Evolutionary conservation across 225 moss, liverwort and hornwort genomes (phyloP).

Genomic region (Asterella californica): DNA sequence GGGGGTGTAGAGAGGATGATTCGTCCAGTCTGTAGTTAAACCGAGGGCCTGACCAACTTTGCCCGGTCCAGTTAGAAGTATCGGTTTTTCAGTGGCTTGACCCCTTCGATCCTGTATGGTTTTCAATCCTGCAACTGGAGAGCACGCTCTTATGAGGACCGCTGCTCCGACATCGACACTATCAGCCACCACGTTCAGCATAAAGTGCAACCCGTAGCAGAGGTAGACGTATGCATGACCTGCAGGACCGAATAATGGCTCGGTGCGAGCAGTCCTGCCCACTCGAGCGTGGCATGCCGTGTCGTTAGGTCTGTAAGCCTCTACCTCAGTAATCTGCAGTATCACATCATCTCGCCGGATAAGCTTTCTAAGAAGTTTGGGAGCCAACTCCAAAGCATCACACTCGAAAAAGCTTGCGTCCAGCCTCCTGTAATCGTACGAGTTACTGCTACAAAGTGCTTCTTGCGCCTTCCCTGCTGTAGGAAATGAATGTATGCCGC

Average conservation of each 20-base stretch:
- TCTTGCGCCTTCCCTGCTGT: neutral
- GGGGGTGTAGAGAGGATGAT: constrained; percentile 61
- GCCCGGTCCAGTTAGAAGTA: constrained; percentile 90
- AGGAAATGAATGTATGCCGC: neutral
- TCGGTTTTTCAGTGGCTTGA: constrained; percentile 58
- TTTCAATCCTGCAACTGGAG: constrained; percentile 80
- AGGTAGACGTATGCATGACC: constrained; percentile 88
- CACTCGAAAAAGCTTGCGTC: constrained; percentile 67
- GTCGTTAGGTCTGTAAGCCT: constrained; percentile 82
- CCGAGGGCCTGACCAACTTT: constrained; percentile 98
- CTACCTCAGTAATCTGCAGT: constrained; percentile 90
- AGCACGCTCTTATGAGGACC: constrained; percentile 87
- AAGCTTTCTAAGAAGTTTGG: constrained; percentile 84
- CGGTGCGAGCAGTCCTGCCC: constrained; percentile 81
- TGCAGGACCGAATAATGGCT: constrained; percentile 72
- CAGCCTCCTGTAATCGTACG: constrained; percentile 31
- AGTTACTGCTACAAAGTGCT: neutral
- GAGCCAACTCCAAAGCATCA: constrained; percentile 88
- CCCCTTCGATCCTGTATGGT: constrained; percentile 71
- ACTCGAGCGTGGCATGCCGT: constrained; percentile 90
- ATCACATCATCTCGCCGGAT: constrained; percentile 79
- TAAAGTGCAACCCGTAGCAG: constrained; percentile 80
- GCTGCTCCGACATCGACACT: constrained; percentile 69
- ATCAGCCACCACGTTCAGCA: constrained; percentile 90
- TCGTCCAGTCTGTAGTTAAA: constrained; percentile 73